A percentile compares a stretch with the other conserved stretches of the same genome.
phyloP scores from a whole-genome alignment of 1,284 basidiomycete genomes.

The Naganishia cerealis region DNA sequence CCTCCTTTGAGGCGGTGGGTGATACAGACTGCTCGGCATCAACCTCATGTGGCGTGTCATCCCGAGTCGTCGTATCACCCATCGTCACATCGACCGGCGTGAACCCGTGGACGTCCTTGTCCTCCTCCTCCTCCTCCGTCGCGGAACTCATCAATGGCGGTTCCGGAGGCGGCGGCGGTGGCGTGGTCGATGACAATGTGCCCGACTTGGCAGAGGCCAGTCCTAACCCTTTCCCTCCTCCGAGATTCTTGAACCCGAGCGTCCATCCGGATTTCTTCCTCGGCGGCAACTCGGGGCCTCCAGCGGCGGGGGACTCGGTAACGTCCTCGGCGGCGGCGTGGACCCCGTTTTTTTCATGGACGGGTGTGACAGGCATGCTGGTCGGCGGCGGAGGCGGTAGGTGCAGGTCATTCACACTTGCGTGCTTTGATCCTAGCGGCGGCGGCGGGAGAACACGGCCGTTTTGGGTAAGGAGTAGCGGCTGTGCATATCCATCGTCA shows the following conservation, averaged over 20 bases:
- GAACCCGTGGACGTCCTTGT: too few relatives aligned
- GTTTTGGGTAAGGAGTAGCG: conserved; percentile 34
- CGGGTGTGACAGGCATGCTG: conserved; percentile 6
- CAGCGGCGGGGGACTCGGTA: not conserved
- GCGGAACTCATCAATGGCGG: not conserved
- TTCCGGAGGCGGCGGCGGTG: not conserved
- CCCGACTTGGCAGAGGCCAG: not conserved
- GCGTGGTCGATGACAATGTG: not conserved
- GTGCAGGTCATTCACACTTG: not conserved
- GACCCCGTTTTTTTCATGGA: not conserved
- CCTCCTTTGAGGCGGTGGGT: not conserved
- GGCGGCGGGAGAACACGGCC: conserved; percentile 2
- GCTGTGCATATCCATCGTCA: conserved; percentile 58
- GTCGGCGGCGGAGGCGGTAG: too few relatives aligned
- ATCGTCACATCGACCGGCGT: not conserved
- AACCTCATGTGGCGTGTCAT: not conserved
- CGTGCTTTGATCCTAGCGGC: conserved; percentile 1
- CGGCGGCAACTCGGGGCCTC: conserved; percentile 32
- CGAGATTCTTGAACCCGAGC: conserved; percentile 43
- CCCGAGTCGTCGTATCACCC: not conserved
- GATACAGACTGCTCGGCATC: not conserved
- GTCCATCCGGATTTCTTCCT: conserved; percentile 41
- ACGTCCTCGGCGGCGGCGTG: not conserved
- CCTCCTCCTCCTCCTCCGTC: not conserved
- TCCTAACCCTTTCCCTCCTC: conserved; percentile 20